Evolutionary conservation across 2,329 filamentous ascomycete genomes (phyloP), one percentile per base, ranked within the genome.

Genomic region (Dactylella cylindrospora): DNA sequence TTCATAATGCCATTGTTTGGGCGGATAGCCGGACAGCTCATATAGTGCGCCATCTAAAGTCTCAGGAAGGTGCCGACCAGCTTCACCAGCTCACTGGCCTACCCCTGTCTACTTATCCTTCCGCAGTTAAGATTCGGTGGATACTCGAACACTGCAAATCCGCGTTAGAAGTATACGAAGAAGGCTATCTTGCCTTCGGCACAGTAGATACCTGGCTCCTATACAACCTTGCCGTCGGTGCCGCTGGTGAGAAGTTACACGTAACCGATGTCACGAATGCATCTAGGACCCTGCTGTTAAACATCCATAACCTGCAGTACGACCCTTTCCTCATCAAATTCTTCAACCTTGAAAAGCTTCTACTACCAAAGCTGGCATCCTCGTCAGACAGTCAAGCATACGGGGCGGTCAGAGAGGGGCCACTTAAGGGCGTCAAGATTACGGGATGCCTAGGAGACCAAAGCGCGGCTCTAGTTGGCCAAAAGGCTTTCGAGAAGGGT

Each of bases 221-320:
- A 49, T 95, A 88, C 75, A 84, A 84, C 68, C 80, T 95, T 44
- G 89, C 94, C 70, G 29, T 44, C 3, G 88, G 86, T 55, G 84
- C 86, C 43, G 78, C 76, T 25, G 77, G 81, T 59, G 81, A 79
- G 45, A 80, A 84, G 52, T 74, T 90, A 35, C 84, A 88, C 70
- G 88, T 95, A 55, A 93, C 90, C 0, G 90, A 95, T 72, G 83
- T 85, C 40, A 89, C 87, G 62, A 95, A 95, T 72, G 90, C 90
- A 15, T 91, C 86, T 47, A 79, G 90, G 70, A 95, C 90, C 62
- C 94, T 95, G 89, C 93, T 95, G 73, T 90, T 95, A 85, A 89
- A 95, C 74, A 78, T 95, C 49, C 79, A 83, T 68, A 90, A 84
- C 8, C 78, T 89, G 59, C 73, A 90, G 68, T 95, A 95, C 73